These are phyloP conservation scores for Kurtzmaniella fragi DNA, from an alignment of 805 yeast genomes.

Conservation along the genomic window DNA sequence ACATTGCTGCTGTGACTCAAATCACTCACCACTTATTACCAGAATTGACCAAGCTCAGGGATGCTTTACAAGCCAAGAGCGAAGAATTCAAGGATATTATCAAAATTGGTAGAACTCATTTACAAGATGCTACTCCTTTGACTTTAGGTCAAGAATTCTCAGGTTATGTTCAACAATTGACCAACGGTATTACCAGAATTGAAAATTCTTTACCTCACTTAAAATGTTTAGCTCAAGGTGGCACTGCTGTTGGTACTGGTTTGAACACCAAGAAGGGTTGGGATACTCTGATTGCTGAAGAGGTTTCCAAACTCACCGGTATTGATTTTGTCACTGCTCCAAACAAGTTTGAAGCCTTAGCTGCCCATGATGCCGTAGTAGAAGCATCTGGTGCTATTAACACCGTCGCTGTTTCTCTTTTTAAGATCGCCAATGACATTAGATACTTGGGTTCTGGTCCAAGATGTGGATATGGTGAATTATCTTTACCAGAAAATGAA, in stretches of 20 bases:
- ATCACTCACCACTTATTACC: slow-evolving; percentile 25
- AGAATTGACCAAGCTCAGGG: slow-evolving; percentile 28
- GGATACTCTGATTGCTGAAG: slow-evolving; percentile 29
- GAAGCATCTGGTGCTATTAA: slow-evolving; percentile 38
- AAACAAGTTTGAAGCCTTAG: slow-evolving; percentile 37
- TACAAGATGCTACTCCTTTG: slow-evolving; percentile 38
- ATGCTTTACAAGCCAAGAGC: slow-evolving; percentile 24
- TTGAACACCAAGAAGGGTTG: slow-evolving; percentile 34
- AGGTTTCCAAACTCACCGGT: slow-evolving; percentile 30
- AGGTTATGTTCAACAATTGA: slow-evolving; percentile 35
- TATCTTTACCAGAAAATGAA: slow-evolving; percentile 34
- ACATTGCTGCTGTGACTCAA: slow-evolving; percentile 36
- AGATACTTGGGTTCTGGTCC: slow-evolving; percentile 38
- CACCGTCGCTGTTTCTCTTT: slow-evolving; percentile 33
- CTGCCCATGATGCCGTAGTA: slow-evolving; percentile 36
- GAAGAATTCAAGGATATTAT: slow-evolving; percentile 29
- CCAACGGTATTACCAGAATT: slow-evolving; percentile 29
- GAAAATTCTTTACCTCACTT: slow-evolving; percentile 29
- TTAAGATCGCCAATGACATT: slow-evolving; percentile 36
- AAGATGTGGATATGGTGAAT: slow-evolving; percentile 38
- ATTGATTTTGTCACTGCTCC: slow-evolving; percentile 32
- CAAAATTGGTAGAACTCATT: slow-evolving; percentile 37
- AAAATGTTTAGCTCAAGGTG: slow-evolving; percentile 34
- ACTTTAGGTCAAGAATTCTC: slow-evolving; percentile 36
- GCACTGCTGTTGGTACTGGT: slow-evolving; percentile 40